These are phyloP conservation scores for Metschnikowia henanensis DNA, from an alignment of 805 yeast species.

Conservation along the genomic window DNA sequence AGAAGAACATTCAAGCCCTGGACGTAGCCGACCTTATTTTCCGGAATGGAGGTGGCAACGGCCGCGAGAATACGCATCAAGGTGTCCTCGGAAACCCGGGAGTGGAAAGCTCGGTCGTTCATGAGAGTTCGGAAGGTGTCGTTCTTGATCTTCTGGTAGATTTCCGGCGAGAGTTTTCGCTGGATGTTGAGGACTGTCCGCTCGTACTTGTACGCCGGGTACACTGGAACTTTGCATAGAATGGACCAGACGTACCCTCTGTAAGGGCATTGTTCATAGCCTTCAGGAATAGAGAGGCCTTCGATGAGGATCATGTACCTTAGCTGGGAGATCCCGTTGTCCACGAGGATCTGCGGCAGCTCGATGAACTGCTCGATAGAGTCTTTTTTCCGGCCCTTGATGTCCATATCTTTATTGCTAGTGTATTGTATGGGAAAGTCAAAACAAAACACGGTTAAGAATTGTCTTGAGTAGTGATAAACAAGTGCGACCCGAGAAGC, in stretches of 20 bases:
- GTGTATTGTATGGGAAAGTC: too few relatives aligned
- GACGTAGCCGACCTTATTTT: slow-evolving; percentile 57
- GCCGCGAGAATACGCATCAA: slow-evolving; percentile 69
- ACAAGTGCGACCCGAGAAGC: too few relatives aligned
- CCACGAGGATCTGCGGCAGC: slow-evolving; percentile 44
- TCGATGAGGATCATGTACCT: slow-evolving; percentile 41
- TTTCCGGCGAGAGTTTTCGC: slow-evolving; percentile 39
- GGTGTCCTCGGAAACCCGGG: slow-evolving; percentile 66
- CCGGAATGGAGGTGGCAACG: slow-evolving; percentile 52
- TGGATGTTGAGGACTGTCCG: slow-evolving; percentile 53
- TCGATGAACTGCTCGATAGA: slow-evolving; percentile 52
- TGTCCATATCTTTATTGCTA: slow-evolving; percentile 15
- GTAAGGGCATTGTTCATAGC: slow-evolving; percentile 60
- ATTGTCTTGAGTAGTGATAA: too few relatives aligned
- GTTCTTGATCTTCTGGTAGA: slow-evolving; percentile 71
- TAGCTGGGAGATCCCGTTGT: slow-evolving; percentile 52
- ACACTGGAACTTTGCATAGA: slow-evolving; percentile 61
- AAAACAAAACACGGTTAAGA: too few relatives aligned
- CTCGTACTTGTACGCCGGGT: slow-evolving; percentile 55
- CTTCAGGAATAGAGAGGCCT: slow-evolving; percentile 41
- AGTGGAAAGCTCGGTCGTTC: slow-evolving; percentile 65
- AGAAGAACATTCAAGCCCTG: slow-evolving; percentile 88
- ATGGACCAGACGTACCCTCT: slow-evolving; percentile 82
- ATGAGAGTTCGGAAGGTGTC: slow-evolving; percentile 86
- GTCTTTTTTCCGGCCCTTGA: slow-evolving; percentile 48